Base-by-base conservation (phyloP, 1,139 yeast species). In the Kurtzmaniella natalensis region DNA sequence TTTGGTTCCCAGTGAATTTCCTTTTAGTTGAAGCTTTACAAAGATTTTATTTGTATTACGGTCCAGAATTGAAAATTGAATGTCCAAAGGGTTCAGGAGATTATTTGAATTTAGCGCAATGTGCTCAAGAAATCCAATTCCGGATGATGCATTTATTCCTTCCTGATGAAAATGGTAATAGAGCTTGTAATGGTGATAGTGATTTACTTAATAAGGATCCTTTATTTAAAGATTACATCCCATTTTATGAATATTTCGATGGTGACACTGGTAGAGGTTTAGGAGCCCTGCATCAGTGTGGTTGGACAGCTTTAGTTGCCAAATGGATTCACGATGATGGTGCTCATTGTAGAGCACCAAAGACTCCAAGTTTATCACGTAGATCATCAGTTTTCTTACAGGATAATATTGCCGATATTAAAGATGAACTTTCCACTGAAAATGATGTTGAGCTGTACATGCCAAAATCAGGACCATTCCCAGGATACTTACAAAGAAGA, bases 251-350 rank as follows among this genome's bases (percentile, higher is more conserved):
- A 61, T 89, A 84, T 55, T 89, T 89, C 56, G 95, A 89, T 52
- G 96, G 95, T 47, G 97, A 89, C 51, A 83, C 94, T 2, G 97
- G 97, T 31, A 75, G 95, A 48, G 97, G 97, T 5, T 65, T 89
- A 40, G 97, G 97, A 25, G 92, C 96, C 1, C 81, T 92, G 31
- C 96, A 92, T 64, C 97, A 89, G 62, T 82, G 89, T 65, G 97
- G 97, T 11, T 89, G 97, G 97, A 89, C 97, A 1, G 89, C 95
- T 0, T 72, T 89, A 32, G 94, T 88, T 37, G 95, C 96, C 32
- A 85, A 92, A 59, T 78, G 94, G 77, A 87, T 89, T 51, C 94
- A 86, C 53, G 97, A 89, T 57, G 85, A 85, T 33, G 96, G 96
- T 37, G 72, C 79, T 31, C 74, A 87, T 1, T 76, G 80, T 51